Evolutionary conservation across 495 filamentous ascomycete genomes (phyloP).

Genomic region (Hypoxylon cercidicola): DNA sequence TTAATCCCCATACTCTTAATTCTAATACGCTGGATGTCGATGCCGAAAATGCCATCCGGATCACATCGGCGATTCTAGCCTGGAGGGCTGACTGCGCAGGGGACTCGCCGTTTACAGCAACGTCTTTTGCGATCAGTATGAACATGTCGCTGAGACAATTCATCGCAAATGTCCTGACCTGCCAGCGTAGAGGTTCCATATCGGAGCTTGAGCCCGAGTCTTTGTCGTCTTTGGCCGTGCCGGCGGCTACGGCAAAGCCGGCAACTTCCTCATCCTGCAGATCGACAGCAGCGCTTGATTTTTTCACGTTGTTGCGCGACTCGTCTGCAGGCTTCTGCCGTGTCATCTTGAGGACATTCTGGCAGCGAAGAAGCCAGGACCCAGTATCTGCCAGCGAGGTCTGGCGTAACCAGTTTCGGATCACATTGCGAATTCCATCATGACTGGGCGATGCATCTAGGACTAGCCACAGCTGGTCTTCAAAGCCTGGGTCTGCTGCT

Average conservation of each 20-base stretch:
- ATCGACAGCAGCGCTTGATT: slow-evolving; percentile 69
- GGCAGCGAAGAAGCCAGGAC: slow-evolving; percentile 87
- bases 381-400: slow-evolving; percentile 79
- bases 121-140: slow-evolving; percentile 75
- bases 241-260: slow-evolving; percentile 82
- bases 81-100: slow-evolving; percentile 79
- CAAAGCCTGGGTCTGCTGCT: slow-evolving; percentile 77
- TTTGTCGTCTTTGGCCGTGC: slow-evolving; percentile 71
- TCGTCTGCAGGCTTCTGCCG: slow-evolving; percentile 67
- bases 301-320: slow-evolving; percentile 58
- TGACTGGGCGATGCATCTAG: slow-evolving; percentile 81
- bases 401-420: slow-evolving; percentile 91
- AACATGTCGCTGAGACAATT: slow-evolving; percentile 89
- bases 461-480: slow-evolving; percentile 91
- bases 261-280: slow-evolving; percentile 96
- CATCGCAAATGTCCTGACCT: slow-evolving; percentile 95
- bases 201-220: slow-evolving; percentile 68
- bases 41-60: slow-evolving; percentile 96
- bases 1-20: slow-evolving; percentile 86
- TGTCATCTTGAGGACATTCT: slow-evolving; percentile 88
- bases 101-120: slow-evolving; percentile 74
- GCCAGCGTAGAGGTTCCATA: slow-evolving; percentile 93
- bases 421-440: slow-evolving; percentile 79
- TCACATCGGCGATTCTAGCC: slow-evolving; percentile 87
- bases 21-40: slow-evolving; percentile 94